These are phyloP conservation scores for Opeltia flavorubescens DNA, from an alignment of 495 filamentous ascomycete genomes.

Conservation along the genomic window DNA sequence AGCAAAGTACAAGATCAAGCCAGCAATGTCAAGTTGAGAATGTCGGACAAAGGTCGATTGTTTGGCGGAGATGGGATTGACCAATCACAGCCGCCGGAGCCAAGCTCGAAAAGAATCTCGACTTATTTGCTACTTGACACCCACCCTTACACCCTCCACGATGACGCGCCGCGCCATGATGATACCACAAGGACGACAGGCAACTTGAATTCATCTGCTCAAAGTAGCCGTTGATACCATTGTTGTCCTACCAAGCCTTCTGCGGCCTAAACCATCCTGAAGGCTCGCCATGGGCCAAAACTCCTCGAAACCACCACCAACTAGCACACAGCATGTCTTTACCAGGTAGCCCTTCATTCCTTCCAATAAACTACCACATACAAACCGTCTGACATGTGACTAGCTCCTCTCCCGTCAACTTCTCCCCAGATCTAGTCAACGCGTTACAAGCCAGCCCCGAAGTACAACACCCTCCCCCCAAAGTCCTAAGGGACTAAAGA, in stretches of 20 bases:
- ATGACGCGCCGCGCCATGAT: no score
- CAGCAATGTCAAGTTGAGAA: no score
- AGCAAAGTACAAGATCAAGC: no score
- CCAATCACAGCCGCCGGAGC: neutral
- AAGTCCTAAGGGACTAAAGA: neutral
- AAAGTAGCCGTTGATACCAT: no score
- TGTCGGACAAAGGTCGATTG: neutral
- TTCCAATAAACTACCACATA: neutral
- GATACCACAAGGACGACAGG: no score
- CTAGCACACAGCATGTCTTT: slow-evolving; percentile 39
- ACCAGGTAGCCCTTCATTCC: slow-evolving; percentile 24
- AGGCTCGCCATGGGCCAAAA: slow-evolving; percentile 32
- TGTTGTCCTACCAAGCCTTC: no score
- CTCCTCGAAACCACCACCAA: slow-evolving; percentile 37
- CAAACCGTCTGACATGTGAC: neutral
- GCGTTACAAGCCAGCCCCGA: slow-evolving; percentile 71
- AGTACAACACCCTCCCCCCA: slow-evolving; percentile 33
- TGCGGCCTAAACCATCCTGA: neutral
- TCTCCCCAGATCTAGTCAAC: slow-evolving; percentile 73
- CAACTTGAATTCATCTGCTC: no score
- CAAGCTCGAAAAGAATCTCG: no score
- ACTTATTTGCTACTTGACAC: no score
- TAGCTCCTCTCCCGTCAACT: slow-evolving; percentile 71
- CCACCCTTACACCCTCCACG: no score
- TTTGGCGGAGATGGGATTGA: neutral